phyloP scores from a whole-genome alignment of 306 rosid species.

The Senna siamea region DNA sequence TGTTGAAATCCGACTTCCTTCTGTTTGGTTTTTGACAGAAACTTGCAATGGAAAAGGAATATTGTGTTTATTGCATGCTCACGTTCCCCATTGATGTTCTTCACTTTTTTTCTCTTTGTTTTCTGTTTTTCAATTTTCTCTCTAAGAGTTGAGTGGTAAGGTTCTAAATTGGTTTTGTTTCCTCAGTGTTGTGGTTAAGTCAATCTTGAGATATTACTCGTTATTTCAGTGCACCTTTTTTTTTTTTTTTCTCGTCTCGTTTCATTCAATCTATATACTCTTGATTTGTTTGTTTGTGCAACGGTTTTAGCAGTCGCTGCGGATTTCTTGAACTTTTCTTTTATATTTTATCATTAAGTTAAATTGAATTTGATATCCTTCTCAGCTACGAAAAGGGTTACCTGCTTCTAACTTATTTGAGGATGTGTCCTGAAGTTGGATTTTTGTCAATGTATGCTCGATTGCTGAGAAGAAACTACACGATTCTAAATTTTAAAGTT shows the following conservation, averaged over 20 bases:
- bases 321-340: not conserved
- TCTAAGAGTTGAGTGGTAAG: not conserved
- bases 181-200: not conserved
- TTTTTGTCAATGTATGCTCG: not conserved
- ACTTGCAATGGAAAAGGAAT: not conserved
- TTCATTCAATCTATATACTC: not conserved
- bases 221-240: not conserved
- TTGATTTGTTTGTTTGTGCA: not conserved
- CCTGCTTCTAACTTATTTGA: not conserved
- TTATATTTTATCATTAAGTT: not conserved
- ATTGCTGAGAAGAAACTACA: not conserved
- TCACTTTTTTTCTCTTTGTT: not conserved
- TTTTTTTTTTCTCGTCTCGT: not conserved
- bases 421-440: no score
- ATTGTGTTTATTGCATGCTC: constrained; percentile 10
- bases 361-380: not conserved
- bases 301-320: not conserved
- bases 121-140: not conserved
- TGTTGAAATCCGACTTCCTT: not conserved
- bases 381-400: not conserved
- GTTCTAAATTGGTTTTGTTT: not conserved
- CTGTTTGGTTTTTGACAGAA: not conserved
- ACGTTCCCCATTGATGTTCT: not conserved
- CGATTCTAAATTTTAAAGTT: not conserved
- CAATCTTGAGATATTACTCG: not conserved